Evolutionary conservation across 23 red algal species (phyloP).

Genomic region (Gracilaria gracilis): DNA sequence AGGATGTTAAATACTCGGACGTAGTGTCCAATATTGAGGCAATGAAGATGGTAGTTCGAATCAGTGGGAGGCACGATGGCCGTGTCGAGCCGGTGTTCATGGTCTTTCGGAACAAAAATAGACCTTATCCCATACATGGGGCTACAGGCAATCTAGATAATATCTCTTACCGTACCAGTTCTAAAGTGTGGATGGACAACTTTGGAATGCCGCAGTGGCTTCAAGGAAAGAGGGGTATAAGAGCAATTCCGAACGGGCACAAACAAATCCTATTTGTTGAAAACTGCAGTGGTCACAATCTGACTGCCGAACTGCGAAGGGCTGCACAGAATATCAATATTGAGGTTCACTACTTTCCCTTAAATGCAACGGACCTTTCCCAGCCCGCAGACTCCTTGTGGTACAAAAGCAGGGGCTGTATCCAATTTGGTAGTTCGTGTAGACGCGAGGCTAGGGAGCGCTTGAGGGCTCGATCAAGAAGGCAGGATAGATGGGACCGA

Average conservation of each 20-base stretch:
- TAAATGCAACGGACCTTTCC: constrained; percentile 9
- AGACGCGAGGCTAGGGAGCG: no score
- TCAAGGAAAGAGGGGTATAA: neutral
- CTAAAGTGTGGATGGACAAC: constrained; percentile 21
- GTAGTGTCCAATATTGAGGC: constrained; percentile 4
- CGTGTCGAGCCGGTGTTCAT: neutral
- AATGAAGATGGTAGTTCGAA: constrained; percentile 26
- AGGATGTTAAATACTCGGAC: constrained; percentile 28
- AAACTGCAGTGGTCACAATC: constrained; percentile 21
- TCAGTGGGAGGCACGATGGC: neutral
- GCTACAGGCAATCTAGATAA: neutral
- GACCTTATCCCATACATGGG: neutral
- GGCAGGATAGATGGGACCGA: no score
- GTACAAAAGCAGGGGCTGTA: no score
- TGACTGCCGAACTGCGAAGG: neutral
- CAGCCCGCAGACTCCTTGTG: constrained; percentile 29
- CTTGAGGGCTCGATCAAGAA: no score
- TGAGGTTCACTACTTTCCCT: neutral
- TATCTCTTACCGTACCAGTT: neutral
- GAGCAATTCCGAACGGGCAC: neutral
- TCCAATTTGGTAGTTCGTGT: no score
- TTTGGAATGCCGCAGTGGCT: neutral
- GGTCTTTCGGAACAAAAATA: constrained; percentile 21
- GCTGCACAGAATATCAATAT: neutral
- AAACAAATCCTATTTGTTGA: constrained; percentile 17